Base-by-base conservation (phyloP, 371 early-diverging fungal genomes). In the Apophysomyces variabilis region DNA sequence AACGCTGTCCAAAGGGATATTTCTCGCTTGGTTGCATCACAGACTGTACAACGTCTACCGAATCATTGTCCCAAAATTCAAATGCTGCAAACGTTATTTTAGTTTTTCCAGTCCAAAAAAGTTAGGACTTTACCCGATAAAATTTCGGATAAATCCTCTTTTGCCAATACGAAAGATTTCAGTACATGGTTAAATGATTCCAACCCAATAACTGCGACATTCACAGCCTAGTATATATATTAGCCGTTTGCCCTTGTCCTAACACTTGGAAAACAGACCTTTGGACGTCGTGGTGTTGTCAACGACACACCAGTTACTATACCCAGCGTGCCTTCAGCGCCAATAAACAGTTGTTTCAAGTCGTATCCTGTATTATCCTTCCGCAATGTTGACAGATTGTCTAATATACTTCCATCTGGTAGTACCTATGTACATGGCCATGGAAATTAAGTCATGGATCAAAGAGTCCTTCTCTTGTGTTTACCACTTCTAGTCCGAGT, bases 311-410 rank as follows among this genome's bases (percentile, higher is more conserved):
- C 90, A 5, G 95, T 95, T 57, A 95, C 85, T 38, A 95, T 69
- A 11, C 96, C 96, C 66, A 95, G 73, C 6, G 93, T 91, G 18
- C 96, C 96, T 72, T 95, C 96, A 13, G 93, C 86, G 12, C 96
- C 96, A 70, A 95, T 93, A 66, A 95, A 93, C 43, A 95, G 78
- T 69, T 95, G 95, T 78, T 94, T 94, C 37, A 95, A 73, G 66
- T 95, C 95, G 66, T 91, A 93, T 0, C 82, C 83, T 0, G 95
- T 95, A 78, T 92, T 97, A 74, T 90, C 97, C 80, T 89, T 96
- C 68, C 92, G 90, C 71, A 95, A 75, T 4, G 92, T 88, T 12
- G 88, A 85, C 57, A 95, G 79, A 50, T 92, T 93, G 50, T 97
- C 89, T 60, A 99, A 73, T 1, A 99, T 79, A 0, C 91, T 91